Percentiles rank a stretch among this genome's conserved stretches.
These are phyloP conservation scores for Phytophthora sp. DNA, from an alignment of 352 stramenopile species.

Conservation along the genomic window DNA sequence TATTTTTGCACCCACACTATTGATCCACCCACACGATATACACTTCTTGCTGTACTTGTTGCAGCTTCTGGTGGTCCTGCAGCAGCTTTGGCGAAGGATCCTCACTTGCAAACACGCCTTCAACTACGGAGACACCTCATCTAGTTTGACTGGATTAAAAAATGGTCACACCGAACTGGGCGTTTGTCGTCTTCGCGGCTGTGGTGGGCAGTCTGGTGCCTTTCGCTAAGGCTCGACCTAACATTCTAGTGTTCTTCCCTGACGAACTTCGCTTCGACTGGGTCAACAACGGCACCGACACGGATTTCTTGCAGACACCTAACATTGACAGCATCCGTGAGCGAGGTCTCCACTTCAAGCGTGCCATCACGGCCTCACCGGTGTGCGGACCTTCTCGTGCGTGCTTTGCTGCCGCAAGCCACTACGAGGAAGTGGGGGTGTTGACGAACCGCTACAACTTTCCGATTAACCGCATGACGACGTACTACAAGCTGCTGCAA, in stretches of 20 bases:
- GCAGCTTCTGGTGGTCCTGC: constrained; percentile 20
- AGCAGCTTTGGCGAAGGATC: not conserved
- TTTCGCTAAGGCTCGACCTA: constrained; percentile 19
- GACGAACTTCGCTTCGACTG: constrained; percentile 41
- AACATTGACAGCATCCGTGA: constrained; percentile 41
- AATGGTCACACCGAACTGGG: constrained; percentile 10
- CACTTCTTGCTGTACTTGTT: too few species aligned
- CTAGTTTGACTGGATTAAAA: not conserved
- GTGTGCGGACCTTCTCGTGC: constrained; percentile 37
- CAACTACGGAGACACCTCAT: not conserved
- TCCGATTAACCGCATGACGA: constrained; percentile 36
- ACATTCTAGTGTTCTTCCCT: constrained; percentile 46
- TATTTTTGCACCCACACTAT: too few species aligned
- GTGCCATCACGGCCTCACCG: constrained; percentile 33
- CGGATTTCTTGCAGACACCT: constrained; percentile 39
- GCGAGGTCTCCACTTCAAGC: constrained; percentile 37
- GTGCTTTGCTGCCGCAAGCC: constrained; percentile 33
- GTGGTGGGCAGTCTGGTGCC: not conserved
- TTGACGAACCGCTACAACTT: constrained; percentile 42
- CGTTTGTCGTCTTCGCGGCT: not conserved
- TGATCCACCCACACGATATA: too few species aligned
- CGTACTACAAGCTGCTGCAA: constrained; percentile 41
- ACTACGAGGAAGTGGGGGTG: constrained; percentile 44
- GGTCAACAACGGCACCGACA: constrained; percentile 38
- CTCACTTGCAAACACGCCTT: constrained; percentile 16